These are phyloP conservation scores for Hordeum vulgare DNA, from an alignment of 176 grass and related monocot species.

Conservation along the genomic window MorexV3_pseudomolecules_assembly NC_058524.1:45183344-45183843, in stretches of 20 bases:
- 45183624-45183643: not conserved
- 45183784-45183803: constrained; percentile 50
- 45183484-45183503: constrained; percentile 37
- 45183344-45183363: not conserved
- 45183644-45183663: not conserved
- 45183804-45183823: not conserved
- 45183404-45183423: not conserved
- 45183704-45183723: constrained; percentile 42
- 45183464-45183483: constrained; percentile 25
- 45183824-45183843: not conserved
- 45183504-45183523: constrained; percentile 13
- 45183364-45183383: too few relatives aligned
- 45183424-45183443: not conserved
- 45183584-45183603: constrained; percentile 27
- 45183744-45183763: constrained; percentile 29
- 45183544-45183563: constrained; percentile 34
- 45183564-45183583: constrained; percentile 44
- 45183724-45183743: constrained; percentile 52
- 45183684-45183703: constrained; percentile 39
- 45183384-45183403: too few relatives aligned
- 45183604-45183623: not conserved
- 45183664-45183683: not conserved
- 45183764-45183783: constrained; percentile 57
- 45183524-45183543: constrained; percentile 29
- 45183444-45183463: not conserved